A percentile compares a stretch with the other conserved stretches of the same genome.
Conservation (phyloP, 2,329 filamentous ascomycete species). For the Colletotrichum sp. region DNA sequence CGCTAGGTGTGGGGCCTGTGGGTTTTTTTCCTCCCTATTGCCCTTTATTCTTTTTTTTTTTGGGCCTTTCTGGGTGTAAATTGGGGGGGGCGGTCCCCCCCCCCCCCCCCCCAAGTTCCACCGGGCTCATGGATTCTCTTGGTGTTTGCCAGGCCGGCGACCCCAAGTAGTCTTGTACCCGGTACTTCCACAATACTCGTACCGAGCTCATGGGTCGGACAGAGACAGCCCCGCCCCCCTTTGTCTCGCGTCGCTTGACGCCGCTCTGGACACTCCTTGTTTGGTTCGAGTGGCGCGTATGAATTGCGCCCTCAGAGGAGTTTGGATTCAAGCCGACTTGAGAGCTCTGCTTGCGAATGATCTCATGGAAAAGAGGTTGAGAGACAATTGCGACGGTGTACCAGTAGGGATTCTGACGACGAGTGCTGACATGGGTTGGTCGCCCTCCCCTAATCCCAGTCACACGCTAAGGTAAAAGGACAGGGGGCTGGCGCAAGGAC, state of each 20-base stretch:
- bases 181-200: constrained; percentile 8
- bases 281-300: not conserved
- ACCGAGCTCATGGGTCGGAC: constrained; percentile 19
- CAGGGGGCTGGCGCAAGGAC: constrained; percentile 16
- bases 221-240: constrained; percentile 20
- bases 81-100: no score
- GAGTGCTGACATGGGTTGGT: not conserved
- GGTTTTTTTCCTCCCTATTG: no score
- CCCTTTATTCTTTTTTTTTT: no score
- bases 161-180: not conserved
- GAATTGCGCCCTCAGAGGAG: not conserved
- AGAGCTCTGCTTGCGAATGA: not conserved
- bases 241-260: constrained; percentile 7
- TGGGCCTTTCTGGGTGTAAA: no score
- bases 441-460: not conserved
- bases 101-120: constrained; percentile 2
- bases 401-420: not conserved
- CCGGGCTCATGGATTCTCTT: constrained; percentile 15
- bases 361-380: not conserved
- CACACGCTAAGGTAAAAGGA: constrained; percentile 9
- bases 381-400: not conserved
- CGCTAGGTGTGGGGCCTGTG: no score
- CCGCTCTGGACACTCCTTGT: not conserved
- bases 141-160: not conserved
- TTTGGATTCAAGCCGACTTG: not conserved